phyloP scores from a whole-genome alignment of 2,329 filamentous ascomycete genomes.

The Pestalotiopsis sp. region DNA sequence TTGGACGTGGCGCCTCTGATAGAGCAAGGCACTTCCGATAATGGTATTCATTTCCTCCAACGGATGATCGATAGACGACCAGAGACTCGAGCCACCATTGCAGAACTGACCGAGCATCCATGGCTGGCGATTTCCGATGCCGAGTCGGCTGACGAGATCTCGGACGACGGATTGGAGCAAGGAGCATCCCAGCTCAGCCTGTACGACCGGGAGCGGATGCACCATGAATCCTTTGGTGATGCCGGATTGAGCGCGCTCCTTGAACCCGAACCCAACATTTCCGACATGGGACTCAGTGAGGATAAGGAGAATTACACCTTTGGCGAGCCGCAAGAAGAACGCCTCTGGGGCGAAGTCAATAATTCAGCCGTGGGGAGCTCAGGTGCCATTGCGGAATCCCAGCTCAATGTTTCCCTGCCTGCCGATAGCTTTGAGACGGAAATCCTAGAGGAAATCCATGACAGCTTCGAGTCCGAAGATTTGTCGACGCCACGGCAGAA shows the following conservation, averaged over 20 bases:
- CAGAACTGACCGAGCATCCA: slow-evolving; percentile 66
- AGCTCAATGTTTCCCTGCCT: slow-evolving; percentile 47
- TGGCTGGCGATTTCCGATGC: slow-evolving; percentile 62
- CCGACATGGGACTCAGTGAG: slow-evolving; percentile 62
- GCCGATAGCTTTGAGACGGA: slow-evolving; percentile 33
- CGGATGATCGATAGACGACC: slow-evolving; percentile 84
- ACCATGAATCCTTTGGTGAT: slow-evolving; percentile 30
- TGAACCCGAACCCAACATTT: slow-evolving; percentile 37
- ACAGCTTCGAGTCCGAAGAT: slow-evolving; percentile 48
- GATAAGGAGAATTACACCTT: slow-evolving; percentile 79
- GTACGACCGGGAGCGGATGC: slow-evolving; percentile 40
- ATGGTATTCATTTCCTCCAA: slow-evolving; percentile 71
- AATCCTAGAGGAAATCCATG: slow-evolving; percentile 42
- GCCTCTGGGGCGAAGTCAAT: slow-evolving; percentile 57
- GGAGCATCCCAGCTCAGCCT: slow-evolving; percentile 66
- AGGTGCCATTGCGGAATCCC: slow-evolving; percentile 47
- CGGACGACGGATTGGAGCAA: slow-evolving; percentile 59
- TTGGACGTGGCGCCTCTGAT: slow-evolving; percentile 68
- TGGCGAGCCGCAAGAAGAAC: slow-evolving; percentile 46
- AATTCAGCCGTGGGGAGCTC: slow-evolving; percentile 55
- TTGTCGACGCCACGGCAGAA: slow-evolving; percentile 32
- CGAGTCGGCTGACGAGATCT: slow-evolving; percentile 60
- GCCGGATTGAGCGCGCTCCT: slow-evolving; percentile 25
- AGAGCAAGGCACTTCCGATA: slow-evolving; percentile 57
- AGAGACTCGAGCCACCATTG: slow-evolving; percentile 71